Evolutionary conservation across 2,329 filamentous ascomycete species (phyloP).

Genomic region (Phialophora expanda): DNA sequence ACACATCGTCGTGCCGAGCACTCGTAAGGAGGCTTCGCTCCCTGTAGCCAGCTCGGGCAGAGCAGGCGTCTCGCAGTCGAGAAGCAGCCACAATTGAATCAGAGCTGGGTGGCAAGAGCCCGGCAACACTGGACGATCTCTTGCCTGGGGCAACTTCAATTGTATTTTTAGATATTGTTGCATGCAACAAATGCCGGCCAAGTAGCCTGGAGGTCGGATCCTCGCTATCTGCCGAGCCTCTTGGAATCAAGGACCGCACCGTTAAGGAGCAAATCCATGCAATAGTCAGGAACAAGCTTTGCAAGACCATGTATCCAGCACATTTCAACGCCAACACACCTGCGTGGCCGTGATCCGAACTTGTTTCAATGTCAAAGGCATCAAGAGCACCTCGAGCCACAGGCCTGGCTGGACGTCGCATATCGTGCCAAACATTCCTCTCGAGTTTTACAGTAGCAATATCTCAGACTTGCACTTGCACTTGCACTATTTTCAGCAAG

Average conservation of each 20-base stretch:
- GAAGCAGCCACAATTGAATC: not conserved
- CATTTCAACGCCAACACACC: not conserved
- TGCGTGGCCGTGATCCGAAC: not conserved
- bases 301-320: not conserved
- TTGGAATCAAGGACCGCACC: not conserved
- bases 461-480: no score
- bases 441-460: not conserved
- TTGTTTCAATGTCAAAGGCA: not conserved
- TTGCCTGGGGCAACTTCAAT: not conserved
- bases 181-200: not conserved
- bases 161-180: not conserved
- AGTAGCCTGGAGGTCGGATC: not conserved
- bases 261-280: not conserved
- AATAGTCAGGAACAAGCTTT: not conserved
- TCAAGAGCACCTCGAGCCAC: not conserved
- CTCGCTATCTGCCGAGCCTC: not conserved
- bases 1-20: not conserved
- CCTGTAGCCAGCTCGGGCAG: not conserved
- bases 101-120: not conserved
- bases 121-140: not conserved
- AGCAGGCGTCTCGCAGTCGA: not conserved
- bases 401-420: not conserved
- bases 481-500: no score
- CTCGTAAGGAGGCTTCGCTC: not conserved
- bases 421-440: not conserved